phyloP scores from a whole-genome alignment of 352 stramenopile species.

The Paralagenidium karlingii region DNA sequence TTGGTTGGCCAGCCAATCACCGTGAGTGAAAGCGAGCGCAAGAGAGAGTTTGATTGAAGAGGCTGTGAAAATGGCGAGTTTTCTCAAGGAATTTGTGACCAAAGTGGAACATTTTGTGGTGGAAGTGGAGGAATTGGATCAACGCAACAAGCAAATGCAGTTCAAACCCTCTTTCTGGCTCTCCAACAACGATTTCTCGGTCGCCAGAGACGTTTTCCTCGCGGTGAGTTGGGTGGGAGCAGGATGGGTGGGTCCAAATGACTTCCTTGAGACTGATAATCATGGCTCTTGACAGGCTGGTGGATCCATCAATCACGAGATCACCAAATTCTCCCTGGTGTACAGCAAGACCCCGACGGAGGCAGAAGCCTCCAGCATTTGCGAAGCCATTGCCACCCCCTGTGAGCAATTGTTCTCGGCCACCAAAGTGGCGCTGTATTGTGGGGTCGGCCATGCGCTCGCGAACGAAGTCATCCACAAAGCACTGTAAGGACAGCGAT shows the following conservation, averaged over 20 bases:
- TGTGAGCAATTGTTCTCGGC: constrained; percentile 68
- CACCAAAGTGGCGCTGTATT: constrained; percentile 68
- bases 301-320: constrained; percentile 54
- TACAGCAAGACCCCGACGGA: constrained; percentile 63
- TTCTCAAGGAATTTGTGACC: constrained; percentile 43
- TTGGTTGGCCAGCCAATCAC: not conserved
- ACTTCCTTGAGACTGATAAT: not conserved
- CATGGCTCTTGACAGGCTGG: constrained; percentile 1
- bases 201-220: constrained; percentile 68
- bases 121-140: constrained; percentile 50
- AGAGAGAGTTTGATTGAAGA: constrained; percentile 6
- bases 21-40: no score
- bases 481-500: constrained; percentile 27
- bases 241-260: not conserved
- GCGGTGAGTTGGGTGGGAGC: constrained; percentile 21
- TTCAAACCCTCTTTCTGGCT: constrained; percentile 76
- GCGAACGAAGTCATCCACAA: constrained; percentile 56
- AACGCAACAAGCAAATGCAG: constrained; percentile 30
- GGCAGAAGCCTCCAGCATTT: constrained; percentile 62
- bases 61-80: constrained; percentile 24
- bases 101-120: constrained; percentile 29
- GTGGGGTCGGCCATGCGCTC: constrained; percentile 59
- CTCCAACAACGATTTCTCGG: constrained; percentile 57
- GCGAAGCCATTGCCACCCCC: constrained; percentile 55
- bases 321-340: constrained; percentile 84